Evolutionary conservation across 345 rosid genomes (phyloP).

Genomic region (Melastoma malabathricum): DNA sequence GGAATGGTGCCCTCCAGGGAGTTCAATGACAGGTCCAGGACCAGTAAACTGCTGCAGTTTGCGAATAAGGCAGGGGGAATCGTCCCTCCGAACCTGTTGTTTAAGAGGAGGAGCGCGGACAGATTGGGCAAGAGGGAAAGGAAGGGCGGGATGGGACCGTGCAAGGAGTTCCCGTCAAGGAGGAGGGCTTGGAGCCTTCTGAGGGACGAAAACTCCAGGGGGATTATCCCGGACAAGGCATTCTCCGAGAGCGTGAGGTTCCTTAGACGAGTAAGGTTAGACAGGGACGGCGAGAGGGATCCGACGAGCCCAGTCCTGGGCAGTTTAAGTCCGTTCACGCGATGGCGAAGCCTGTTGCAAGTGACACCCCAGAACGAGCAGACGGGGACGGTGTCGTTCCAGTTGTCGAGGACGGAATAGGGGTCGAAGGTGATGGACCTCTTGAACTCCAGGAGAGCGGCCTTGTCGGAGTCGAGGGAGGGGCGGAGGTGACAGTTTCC

Average conservation of each 20-base stretch:
- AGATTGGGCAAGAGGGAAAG: conserved; percentile 21
- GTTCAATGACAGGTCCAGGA: conserved; percentile 32
- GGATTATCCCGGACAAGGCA: conserved; percentile 27
- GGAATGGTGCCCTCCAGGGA: conserved; percentile 31
- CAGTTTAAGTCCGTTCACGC: conserved; percentile 21
- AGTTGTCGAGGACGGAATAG: conserved; percentile 19
- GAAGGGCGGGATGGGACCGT: conserved; percentile 25
- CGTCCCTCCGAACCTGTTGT: conserved; percentile 1
- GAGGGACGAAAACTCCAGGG: conserved; percentile 27
- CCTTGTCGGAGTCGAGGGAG: conserved; percentile 26
- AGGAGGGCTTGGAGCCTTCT: conserved; percentile 12
- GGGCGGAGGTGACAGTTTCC: conserved; percentile 5
- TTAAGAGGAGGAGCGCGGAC: not conserved
- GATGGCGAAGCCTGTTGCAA: conserved; percentile 22
- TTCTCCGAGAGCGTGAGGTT: conserved; percentile 17
- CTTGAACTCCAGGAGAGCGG: conserved; percentile 34
- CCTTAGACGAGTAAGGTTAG: conserved; percentile 34
- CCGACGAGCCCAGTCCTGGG: conserved; percentile 14
- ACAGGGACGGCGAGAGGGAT: conserved; percentile 23
- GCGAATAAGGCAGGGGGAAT: conserved; percentile 3
- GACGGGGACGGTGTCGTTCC: conserved; percentile 23
- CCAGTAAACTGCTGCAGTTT: conserved; percentile 26
- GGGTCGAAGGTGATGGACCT: conserved; percentile 18
- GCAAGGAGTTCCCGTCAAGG: conserved; percentile 18
- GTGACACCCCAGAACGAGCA: conserved; percentile 32